Evolutionary conservation across 2,329 filamentous ascomycete genomes (phyloP).

Genomic region (Penicillium sp.): DNA sequence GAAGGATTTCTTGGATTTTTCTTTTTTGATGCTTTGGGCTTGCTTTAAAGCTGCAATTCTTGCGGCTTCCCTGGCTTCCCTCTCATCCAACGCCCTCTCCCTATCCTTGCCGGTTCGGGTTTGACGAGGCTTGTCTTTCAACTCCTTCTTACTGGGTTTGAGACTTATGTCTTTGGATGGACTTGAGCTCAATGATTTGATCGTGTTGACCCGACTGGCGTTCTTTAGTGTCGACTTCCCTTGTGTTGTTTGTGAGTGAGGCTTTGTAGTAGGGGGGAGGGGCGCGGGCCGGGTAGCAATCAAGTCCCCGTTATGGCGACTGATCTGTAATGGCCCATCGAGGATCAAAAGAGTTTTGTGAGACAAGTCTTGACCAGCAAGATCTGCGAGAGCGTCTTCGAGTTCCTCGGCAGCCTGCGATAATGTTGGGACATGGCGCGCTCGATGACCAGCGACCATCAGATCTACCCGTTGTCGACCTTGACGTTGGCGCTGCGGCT

Average conservation of each 20-base stretch:
- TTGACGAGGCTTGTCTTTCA: conserved; percentile 1
- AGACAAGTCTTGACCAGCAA: conserved; percentile 1
- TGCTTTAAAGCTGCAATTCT: not conserved
- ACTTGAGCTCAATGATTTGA: not conserved
- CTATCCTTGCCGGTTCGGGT: not conserved
- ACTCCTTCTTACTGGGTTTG: conserved; percentile 2
- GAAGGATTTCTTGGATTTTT: conserved; percentile 3
- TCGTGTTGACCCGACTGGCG: not conserved
- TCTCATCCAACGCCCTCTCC: not conserved
- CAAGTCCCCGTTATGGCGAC: conserved; percentile 35
- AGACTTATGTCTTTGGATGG: conserved; percentile 1
- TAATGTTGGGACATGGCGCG: conserved; percentile 23
- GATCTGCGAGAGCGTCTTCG: conserved; percentile 13
- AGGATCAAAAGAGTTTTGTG: conserved; percentile 19
- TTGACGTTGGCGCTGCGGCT: not conserved
- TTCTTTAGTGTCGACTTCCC: not conserved
- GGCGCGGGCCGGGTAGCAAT: conserved; percentile 34
- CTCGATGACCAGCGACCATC: conserved; percentile 3
- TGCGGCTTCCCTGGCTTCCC: not conserved
- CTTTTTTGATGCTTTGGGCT: not conserved
- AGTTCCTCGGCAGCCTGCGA: conserved; percentile 39
- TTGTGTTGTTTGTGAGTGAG: conserved; percentile 11
- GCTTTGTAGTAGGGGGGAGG: conserved; percentile 24
- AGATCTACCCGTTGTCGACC: conserved; percentile 4
- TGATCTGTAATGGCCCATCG: conserved; percentile 33